Conservation (phyloP, 2,329 filamentous ascomycete genomes). For the Escovopsis sp. region DNA sequence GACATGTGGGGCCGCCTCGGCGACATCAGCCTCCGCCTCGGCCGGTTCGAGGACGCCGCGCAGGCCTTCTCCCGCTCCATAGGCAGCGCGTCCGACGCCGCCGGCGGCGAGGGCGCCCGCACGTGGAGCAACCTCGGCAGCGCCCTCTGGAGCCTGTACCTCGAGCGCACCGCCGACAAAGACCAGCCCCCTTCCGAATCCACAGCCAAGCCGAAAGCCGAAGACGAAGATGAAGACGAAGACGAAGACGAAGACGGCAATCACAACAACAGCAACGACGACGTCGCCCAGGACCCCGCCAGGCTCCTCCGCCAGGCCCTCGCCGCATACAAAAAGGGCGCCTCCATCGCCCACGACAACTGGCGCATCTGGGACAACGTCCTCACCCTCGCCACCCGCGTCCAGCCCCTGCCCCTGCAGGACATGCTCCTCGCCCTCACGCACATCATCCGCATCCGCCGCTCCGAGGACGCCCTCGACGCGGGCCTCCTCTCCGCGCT, state of each 20-base stretch:
- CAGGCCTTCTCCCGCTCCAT: constrained; percentile 76
- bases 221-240: constrained; percentile 10
- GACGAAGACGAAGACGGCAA: constrained; percentile 12
- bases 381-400: constrained; percentile 67
- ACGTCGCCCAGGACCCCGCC: constrained; percentile 32
- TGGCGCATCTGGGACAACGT: constrained; percentile 96
- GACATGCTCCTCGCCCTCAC: constrained; percentile 66
- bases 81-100: constrained; percentile 37
- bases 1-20: constrained; percentile 83
- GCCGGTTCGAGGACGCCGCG: constrained; percentile 62
- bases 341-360: constrained; percentile 68
- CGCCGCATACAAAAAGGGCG: constrained; percentile 73
- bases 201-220: constrained; percentile 10
- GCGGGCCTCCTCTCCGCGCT: constrained; percentile 55
- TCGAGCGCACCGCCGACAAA: constrained; percentile 28
- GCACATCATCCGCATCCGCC: constrained; percentile 61
- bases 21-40: constrained; percentile 69
- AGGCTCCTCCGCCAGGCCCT: constrained; percentile 61
- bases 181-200: constrained; percentile 6
- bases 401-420: constrained; percentile 56
- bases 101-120: constrained; percentile 79
- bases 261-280: constrained; percentile 14
- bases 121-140: constrained; percentile 93
- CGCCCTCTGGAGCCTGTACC: constrained; percentile 58
- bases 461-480: constrained; percentile 69